Evolutionary conservation across 352 stramenopile genomes (phyloP), one percentile per base, ranked within the genome.

Genomic region (Pythium plurisporium): DNA sequence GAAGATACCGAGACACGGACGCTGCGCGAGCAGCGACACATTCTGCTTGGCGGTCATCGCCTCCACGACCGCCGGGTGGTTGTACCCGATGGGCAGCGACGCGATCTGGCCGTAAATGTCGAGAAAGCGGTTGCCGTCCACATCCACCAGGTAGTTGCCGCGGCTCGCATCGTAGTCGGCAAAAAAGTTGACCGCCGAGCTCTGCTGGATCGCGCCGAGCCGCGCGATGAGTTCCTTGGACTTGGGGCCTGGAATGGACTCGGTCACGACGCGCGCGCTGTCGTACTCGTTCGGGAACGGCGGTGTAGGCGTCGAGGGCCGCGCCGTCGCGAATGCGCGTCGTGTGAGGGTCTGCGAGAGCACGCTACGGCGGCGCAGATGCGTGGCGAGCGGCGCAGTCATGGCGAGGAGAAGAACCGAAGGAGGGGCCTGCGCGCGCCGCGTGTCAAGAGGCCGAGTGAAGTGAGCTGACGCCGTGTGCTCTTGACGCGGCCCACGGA

Each of bases 71-170:
- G 73, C 76, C 22, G 84, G 84, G 63, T 94, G 84, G 68, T 94
- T 94, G 73, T 94, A 94, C n/a, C 84, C 84, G 22, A 94, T 72
- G 3, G 82, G 82, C 25, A 94, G 69, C 44, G 84, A 94, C 55
- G 82, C 79, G 62, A 94, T 94, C 56, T 94, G 84, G 31, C 77
- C 82, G 62, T 89, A 94, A 30, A 94, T 77, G 44, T 94, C 84
- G 19, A 94, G 67, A 52, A 87, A 91, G 34, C 78, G 79, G 61
- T 94, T 94, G 49, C 82, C 84, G 34, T 94, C 84, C 22, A 92
- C 79, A 51, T 94, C 84, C 19, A 92, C 84, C 38, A 94, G 69
- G 66, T 94, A 94, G 70, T 94, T 94, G 57, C 84, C 84, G 20
- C 67, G 74, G 53, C 82, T 92, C 41, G 69, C 69, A 10, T 67